A percentile compares a stretch with the other conserved stretches of the same genome.
Conservation (phyloP, 768 basidiomycete species). For the Cyclocybe cylindracea region DNA sequence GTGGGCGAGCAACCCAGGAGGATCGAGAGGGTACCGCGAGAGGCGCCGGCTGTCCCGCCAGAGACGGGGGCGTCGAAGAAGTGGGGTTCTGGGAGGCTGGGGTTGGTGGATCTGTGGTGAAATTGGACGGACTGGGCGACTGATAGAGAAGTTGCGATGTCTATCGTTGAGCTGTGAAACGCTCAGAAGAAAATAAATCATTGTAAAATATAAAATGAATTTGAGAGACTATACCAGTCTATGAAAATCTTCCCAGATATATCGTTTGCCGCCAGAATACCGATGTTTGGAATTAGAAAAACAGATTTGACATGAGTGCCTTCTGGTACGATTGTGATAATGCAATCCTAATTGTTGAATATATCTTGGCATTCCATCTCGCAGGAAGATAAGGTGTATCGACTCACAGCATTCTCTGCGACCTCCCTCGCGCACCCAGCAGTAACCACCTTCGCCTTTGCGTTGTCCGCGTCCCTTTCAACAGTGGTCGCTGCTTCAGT, state of each 20-base stretch:
- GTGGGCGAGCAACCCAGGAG: constrained; percentile 38
- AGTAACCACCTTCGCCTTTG: constrained; percentile 14
- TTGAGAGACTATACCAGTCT: constrained; percentile 32
- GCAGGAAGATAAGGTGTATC: neutral
- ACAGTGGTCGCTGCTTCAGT: constrained; percentile 12
- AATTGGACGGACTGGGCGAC: constrained; percentile 29
- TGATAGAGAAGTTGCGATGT: constrained; percentile 34
- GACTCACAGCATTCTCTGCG: constrained; percentile 36
- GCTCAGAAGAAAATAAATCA: neutral
- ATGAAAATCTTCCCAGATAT: constrained; percentile 41
- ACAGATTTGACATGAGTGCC: constrained; percentile 40
- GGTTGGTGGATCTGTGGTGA: constrained; percentile 11
- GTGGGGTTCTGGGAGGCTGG: constrained; percentile 16
- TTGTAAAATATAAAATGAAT: neutral
- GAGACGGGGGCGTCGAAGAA: constrained; percentile 47
- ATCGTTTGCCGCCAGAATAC: constrained; percentile 33
- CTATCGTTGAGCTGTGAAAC: constrained; percentile 42
- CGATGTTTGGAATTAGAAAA: constrained; percentile 32
- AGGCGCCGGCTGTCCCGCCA: constrained; percentile 41
- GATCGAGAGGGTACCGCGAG: constrained; percentile 37
- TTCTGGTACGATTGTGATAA: constrained; percentile 44
- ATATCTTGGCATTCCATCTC: neutral
- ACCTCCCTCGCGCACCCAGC: constrained; percentile 33
- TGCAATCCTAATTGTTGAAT: constrained; percentile 30
- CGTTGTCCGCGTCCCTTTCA: constrained; percentile 3